Percentiles rank a stretch among this genome's conserved stretches.
phyloP scores from a whole-genome alignment of 805 yeast genomes.

The Metschnikowia matae region DNA sequence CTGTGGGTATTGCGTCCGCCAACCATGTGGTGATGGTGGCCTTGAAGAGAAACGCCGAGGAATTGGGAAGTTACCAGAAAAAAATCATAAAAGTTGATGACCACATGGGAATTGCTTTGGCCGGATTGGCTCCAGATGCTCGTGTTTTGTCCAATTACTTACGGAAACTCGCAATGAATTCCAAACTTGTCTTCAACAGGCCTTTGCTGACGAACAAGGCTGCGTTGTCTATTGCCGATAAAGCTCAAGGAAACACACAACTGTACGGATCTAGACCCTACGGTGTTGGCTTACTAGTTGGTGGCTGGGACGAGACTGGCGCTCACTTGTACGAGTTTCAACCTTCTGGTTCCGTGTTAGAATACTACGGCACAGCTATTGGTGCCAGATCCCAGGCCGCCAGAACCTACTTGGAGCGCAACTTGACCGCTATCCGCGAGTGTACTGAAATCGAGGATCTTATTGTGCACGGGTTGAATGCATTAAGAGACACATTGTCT shows the following conservation, averaged over 20 bases:
- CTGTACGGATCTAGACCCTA: slow-evolving; percentile 95
- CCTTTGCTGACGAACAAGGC: slow-evolving; percentile 82
- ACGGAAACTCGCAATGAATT: slow-evolving; percentile 87
- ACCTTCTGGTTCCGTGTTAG: slow-evolving; percentile 91
- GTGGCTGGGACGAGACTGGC: slow-evolving; percentile 91
- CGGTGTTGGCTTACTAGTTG: slow-evolving; percentile 90
- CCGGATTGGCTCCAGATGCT: slow-evolving; percentile 98
- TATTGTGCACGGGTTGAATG: slow-evolving; percentile 80
- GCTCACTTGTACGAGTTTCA: slow-evolving; percentile 93
- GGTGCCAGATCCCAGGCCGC: slow-evolving; percentile 99
- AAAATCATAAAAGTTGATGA: slow-evolving; percentile 88
- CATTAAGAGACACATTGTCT: slow-evolving; percentile 88
- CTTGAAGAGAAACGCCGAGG: slow-evolving; percentile 93
- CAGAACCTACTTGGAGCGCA: slow-evolving; percentile 89
- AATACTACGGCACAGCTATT: slow-evolving; percentile 89
- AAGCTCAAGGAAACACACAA: slow-evolving; percentile 96
- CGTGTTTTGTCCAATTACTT: slow-evolving; percentile 85
- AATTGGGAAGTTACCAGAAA: slow-evolving; percentile 93
- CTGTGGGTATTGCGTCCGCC: slow-evolving; percentile 87
- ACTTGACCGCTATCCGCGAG: slow-evolving; percentile 61
- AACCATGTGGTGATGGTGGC: slow-evolving; percentile 90
- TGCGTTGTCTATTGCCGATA: slow-evolving; percentile 83
- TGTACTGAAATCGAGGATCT: slow-evolving; percentile 64
- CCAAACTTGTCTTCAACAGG: slow-evolving; percentile 79
- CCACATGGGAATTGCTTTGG: slow-evolving; percentile 91